Evolutionary conservation across 83 land plant species (phyloP), one percentile per base, ranked within the genome.

Genomic region (Picea engelmannii): DNA sequence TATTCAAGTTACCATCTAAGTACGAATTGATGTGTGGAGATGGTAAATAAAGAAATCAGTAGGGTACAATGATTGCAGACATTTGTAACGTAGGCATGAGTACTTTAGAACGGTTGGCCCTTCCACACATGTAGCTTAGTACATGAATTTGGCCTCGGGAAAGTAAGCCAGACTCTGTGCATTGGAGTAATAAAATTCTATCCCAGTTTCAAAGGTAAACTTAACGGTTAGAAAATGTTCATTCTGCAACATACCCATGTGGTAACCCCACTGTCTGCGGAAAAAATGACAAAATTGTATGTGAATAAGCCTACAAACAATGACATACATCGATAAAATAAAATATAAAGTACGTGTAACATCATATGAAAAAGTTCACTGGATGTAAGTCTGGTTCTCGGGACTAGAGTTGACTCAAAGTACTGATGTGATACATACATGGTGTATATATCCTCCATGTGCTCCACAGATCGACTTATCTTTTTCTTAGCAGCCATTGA

Each of bases 391-490:
- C 52, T 71, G 13, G 18, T 17, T n/a, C n/a, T 69, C n/a, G 47
- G 74, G 47, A 69, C 74, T n/a, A 38, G 74, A 38, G 74, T 69
- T 38, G 74, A 38, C 74, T 38, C 47, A 69, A 3, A 16, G 73
- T 1, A 31, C 35, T 15, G 73, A 31, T 35, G 40, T 15, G n/a
- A 69, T 69, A 38, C 47, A 69, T 38, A 38, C 20, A 69, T 38
- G 38, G 74, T 55, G 58, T 38, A 69, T 69, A 17, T 2, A 69
- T 35, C 21, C 12, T 70, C n/a, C 74, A 70, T 40, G 74, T 70
- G 58, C 77, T 47, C 59, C 12, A 73, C 16, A 23, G 21, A 44
- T 20, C 24, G 4, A 42, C 4, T 55, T 3, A 13, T 3, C 15
- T 55, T 55, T 12, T 0, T 13, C 59, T 55, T 4, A 44, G 47